Conservation (phyloP, 257 asterid species). For the Anisodus tanguticus region DNA sequence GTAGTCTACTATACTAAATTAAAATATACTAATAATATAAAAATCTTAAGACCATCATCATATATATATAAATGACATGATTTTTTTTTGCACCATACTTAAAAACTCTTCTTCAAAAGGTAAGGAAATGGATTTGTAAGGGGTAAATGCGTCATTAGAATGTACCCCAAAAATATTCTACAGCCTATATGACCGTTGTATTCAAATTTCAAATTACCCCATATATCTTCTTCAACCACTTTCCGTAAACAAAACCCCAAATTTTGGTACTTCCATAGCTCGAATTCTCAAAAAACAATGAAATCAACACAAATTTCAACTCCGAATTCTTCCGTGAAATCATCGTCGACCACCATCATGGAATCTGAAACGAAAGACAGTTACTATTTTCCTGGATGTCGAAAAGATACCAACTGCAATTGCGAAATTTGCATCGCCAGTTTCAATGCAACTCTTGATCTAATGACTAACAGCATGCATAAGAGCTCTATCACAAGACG, state of each 20-base stretch:
- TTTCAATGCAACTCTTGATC: slow-evolving; percentile 84
- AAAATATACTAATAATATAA: no score
- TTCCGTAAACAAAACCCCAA: neutral
- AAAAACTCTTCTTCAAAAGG: no score
- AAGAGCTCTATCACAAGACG: slow-evolving; percentile 55
- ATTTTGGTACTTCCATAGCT: slow-evolving; percentile 22
- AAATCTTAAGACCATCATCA: no score
- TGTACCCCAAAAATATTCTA: neutral
- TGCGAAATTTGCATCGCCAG: slow-evolving; percentile 84
- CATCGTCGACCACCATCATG: slow-evolving; percentile 46
- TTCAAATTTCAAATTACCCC: slow-evolving; percentile 33
- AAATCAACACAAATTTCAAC: slow-evolving; percentile 45
- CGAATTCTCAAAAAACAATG: slow-evolving; percentile 33
- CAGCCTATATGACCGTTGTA: slow-evolving; percentile 8
- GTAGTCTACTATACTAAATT: no score
- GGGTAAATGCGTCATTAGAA: neutral
- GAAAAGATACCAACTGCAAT: slow-evolving; percentile 77
- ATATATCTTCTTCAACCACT: neutral
- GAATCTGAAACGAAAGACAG: slow-evolving; percentile 61
- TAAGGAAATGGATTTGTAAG: no score
- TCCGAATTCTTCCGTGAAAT: slow-evolving; percentile 68
- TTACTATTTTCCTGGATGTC: slow-evolving; percentile 76
- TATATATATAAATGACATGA: no score
- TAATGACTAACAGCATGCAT: slow-evolving; percentile 55
- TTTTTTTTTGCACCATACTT: no score